Evolutionary conservation across 1,139 yeast species (phyloP).

Genomic region (Suzukiozyma palmioleophila): DNA sequence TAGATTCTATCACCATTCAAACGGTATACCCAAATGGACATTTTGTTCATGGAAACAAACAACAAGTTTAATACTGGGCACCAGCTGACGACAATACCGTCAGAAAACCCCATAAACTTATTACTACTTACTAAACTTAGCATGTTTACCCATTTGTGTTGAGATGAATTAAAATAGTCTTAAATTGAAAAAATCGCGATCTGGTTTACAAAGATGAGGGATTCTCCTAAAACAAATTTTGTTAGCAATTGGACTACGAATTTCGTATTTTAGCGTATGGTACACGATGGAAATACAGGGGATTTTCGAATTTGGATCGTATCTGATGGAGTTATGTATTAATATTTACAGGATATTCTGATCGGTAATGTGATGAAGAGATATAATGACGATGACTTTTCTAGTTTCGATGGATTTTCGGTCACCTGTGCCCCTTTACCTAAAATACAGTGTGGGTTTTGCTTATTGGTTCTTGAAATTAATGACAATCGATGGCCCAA

Average conservation of each 20-base stretch:
- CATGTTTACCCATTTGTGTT: background rate
- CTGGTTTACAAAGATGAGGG: no score
- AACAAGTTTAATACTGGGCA: conserved; percentile 55
- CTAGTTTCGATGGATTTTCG: no score
- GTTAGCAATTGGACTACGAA: no score
- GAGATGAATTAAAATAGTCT: no score
- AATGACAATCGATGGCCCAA: conserved; percentile 78
- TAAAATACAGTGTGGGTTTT: background rate
- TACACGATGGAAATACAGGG: background rate
- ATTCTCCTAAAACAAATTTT: no score
- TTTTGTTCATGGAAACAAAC: conserved; percentile 44
- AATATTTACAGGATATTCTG: background rate
- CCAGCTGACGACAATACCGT: conserved; percentile 44
- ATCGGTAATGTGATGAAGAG: no score
- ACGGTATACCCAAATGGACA: conserved; percentile 50
- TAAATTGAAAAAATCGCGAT: no score
- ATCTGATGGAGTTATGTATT: background rate
- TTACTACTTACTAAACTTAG: conserved; percentile 1
- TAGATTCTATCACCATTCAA: conserved; percentile 55
- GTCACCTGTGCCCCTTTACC: no score
- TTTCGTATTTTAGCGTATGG: no score
- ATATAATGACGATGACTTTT: no score
- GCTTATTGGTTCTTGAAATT: conserved; percentile 28
- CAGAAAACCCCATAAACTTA: conserved; percentile 36
- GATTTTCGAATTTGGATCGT: background rate